Conservation (phyloP, 2,329 filamentous ascomycete genomes). For the Rugonectria rugulosa region DNA sequence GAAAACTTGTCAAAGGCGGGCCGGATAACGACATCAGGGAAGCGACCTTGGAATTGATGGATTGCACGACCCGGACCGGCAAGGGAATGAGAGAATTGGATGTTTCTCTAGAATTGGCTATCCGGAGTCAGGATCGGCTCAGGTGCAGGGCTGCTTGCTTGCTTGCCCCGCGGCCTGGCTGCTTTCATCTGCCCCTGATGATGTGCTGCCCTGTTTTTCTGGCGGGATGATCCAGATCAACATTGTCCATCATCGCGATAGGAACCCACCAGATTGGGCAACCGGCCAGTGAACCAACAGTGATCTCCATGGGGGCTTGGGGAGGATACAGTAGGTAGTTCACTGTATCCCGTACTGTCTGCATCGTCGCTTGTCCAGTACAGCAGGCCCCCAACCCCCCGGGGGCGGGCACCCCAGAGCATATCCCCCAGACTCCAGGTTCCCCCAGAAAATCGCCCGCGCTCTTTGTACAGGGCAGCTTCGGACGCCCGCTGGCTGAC, state of each 20-base stretch:
- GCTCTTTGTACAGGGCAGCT: neutral
- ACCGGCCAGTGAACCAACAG: neutral
- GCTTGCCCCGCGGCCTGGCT: neutral
- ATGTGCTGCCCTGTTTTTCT: neutral
- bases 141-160: no score
- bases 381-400: constrained; percentile 1
- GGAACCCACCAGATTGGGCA: no score
- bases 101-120: no score
- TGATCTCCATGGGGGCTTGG: neutral
- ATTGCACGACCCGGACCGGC: no score
- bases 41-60: no score
- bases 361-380: no score
- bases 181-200: neutral
- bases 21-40: neutral
- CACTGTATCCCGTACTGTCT: no score
- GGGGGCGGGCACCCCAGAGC: constrained; percentile 1
- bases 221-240: neutral
- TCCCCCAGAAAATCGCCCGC: neutral
- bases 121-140: neutral
- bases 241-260: neutral
- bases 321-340: no score
- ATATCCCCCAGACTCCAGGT: constrained; percentile 3
- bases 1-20: no score
- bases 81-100: neutral
- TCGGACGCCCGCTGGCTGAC: neutral